A percentile compares a stretch with the other conserved stretches of the same genome.
Conservation (phyloP, 495 filamentous ascomycete genomes). For the Niebla homalea region DNA sequence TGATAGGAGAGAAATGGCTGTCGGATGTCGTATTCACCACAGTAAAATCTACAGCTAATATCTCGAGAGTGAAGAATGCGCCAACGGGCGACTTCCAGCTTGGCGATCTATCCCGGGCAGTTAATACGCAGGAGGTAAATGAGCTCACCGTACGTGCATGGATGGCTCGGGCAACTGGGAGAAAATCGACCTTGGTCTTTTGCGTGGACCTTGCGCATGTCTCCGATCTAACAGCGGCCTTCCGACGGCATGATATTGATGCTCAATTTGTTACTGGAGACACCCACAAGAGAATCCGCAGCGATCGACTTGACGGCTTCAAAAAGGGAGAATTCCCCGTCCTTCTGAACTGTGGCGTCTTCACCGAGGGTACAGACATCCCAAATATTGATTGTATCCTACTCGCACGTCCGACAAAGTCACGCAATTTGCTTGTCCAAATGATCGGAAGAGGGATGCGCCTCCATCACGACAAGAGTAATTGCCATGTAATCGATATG, state of each 20-base stretch:
- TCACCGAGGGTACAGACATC: conserved; percentile 94
- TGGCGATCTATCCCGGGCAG: conserved; percentile 55
- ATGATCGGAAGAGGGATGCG: conserved; percentile 97
- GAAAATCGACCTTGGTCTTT: conserved; percentile 84
- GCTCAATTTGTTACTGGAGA: conserved; percentile 70
- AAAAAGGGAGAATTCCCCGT: conserved; percentile 66
- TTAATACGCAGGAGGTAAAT: conserved; percentile 70
- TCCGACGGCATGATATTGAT: conserved; percentile 66
- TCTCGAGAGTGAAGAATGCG: conserved; percentile 51
- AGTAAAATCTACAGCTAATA: conserved; percentile 64
- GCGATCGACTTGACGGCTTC: conserved; percentile 60
- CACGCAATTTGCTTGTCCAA: conserved; percentile 80
- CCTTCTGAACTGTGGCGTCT: conserved; percentile 88
- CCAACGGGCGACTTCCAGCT: conserved; percentile 67
- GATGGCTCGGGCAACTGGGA: conserved; percentile 54
- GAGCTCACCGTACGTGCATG: conserved; percentile 73
- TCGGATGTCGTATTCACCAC: conserved; percentile 87
- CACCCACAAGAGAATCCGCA: conserved; percentile 52
- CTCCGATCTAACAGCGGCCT: conserved; percentile 52
- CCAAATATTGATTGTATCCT: conserved; percentile 94
- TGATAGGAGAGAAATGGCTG: conserved; percentile 82
- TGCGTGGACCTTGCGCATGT: conserved; percentile 85
- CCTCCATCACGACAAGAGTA: conserved; percentile 60
- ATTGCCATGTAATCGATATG: conserved; percentile 97
- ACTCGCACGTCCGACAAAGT: conserved; percentile 77